A percentile compares a stretch with the other conserved stretches of the same genome.
Evolutionary conservation across 1,284 basidiomycete species (phyloP).

Genomic region (Pascua guehoae): DNA sequence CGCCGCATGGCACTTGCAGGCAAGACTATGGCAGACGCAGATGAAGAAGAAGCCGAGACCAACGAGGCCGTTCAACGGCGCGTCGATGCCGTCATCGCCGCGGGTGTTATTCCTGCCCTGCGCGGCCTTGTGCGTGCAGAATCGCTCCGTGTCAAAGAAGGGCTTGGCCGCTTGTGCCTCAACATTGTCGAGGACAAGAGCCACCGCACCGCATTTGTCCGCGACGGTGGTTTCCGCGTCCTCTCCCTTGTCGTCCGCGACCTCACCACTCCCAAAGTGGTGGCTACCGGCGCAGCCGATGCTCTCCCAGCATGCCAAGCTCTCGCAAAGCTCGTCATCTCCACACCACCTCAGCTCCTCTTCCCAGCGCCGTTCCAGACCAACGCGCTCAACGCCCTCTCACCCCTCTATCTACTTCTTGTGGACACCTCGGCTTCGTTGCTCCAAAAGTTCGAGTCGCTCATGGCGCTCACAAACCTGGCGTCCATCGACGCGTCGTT

Average conservation of each 20-base stretch:
- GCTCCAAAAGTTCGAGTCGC: conserved; percentile 82
- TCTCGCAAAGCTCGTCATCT: conserved; percentile 87
- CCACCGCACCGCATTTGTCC: conserved; percentile 73
- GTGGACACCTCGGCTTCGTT: conserved; percentile 63
- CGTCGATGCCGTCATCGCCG: conserved; percentile 49
- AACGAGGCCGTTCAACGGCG: conserved; percentile 63
- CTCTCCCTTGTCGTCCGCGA: conserved; percentile 59
- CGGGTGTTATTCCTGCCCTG: conserved; percentile 64
- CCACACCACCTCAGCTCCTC: conserved; percentile 79
- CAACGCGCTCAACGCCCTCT: conserved; percentile 71
- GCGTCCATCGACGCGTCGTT: conserved; percentile 69
- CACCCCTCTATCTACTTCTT: conserved; percentile 69
- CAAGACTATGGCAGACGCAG: conserved; percentile 45
- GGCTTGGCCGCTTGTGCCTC: conserved; percentile 58
- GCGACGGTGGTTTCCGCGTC: conserved; percentile 75
- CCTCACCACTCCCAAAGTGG: conserved; percentile 7
- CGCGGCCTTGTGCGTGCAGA: conserved; percentile 55
- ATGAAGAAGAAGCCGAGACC: conserved; percentile 50
- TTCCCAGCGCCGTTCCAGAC: conserved; percentile 68
- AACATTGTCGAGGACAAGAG: conserved; percentile 70
- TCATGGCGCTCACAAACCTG: conserved; percentile 94
- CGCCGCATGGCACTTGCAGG: conserved; percentile 61
- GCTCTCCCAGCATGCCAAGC: conserved; percentile 76
- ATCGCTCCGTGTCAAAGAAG: conserved; percentile 51
- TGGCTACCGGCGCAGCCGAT: conserved; percentile 12